Percentiles rank a stretch among this genome's conserved stretches.
Conservation (phyloP, 129 eudicot genomes). For the Mikania micrantha region DNA sequence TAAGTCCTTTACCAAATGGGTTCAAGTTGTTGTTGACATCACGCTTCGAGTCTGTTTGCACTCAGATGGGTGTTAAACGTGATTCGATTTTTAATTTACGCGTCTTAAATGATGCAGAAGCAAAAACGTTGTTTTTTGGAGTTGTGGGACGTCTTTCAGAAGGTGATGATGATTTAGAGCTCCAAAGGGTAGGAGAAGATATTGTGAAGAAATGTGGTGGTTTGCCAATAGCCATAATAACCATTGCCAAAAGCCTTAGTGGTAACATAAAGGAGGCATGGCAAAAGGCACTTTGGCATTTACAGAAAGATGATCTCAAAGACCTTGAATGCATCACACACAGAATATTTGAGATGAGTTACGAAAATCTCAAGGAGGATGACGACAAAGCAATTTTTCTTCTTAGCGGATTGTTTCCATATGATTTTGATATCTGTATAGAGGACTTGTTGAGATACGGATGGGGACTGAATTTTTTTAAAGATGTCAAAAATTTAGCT, state of each 20-base stretch:
- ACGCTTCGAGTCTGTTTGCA: background rate
- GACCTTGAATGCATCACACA: background rate
- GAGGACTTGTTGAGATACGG: slow-evolving; percentile 1
- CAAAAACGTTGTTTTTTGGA: background rate
- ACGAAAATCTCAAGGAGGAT: background rate
- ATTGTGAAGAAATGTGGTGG: background rate
- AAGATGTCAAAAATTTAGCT: background rate
- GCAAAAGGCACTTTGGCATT: background rate
- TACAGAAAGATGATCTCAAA: background rate
- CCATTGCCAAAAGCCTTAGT: background rate
- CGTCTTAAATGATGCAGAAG: background rate
- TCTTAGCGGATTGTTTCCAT: background rate
- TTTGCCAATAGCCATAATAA: background rate
- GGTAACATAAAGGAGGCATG: background rate
- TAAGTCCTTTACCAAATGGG: background rate
- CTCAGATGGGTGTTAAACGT: background rate
- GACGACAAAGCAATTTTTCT: background rate
- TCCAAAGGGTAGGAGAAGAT: background rate
- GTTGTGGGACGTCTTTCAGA: background rate
- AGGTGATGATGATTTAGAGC: background rate
- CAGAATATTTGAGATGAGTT: background rate
- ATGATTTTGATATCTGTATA: background rate
- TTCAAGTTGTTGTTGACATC: background rate
- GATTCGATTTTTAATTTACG: background rate
- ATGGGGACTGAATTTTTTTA: background rate